Percentiles rank a stretch among this genome's conserved stretches.
These are phyloP conservation scores for Myxozyma neotropica DNA, from an alignment of 805 yeast species.

Conservation along the genomic window DNA sequence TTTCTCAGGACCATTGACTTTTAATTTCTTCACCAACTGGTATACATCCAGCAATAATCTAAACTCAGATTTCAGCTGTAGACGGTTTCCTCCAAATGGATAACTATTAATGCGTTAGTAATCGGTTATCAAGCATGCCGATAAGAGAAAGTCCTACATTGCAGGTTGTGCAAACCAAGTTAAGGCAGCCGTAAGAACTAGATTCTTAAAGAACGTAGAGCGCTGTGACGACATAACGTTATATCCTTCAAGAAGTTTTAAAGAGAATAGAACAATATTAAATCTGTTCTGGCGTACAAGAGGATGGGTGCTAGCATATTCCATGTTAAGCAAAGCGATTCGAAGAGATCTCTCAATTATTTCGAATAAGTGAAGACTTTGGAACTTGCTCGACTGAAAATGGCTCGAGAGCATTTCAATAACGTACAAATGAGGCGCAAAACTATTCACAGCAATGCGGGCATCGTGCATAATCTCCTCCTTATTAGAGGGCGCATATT, in stretches of 20 bases:
- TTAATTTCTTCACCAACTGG: conserved; percentile 37
- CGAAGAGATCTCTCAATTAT: conserved; percentile 62
- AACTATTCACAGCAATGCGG: conserved; percentile 49
- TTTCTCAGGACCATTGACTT: conserved; percentile 17
- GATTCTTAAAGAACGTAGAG: conserved; percentile 49
- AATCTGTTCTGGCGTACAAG: conserved; percentile 73
- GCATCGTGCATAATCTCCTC: conserved; percentile 58
- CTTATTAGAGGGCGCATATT: conserved; percentile 82
- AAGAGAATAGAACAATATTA: conserved; percentile 68
- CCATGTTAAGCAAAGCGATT: conserved; percentile 53
- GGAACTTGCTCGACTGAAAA: conserved; percentile 76
- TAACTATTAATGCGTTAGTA: conserved; percentile 42
- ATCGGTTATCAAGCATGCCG: not conserved
- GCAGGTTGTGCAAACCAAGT: conserved; percentile 73
- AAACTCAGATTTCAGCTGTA: conserved; percentile 71
- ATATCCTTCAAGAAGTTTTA: conserved; percentile 65
- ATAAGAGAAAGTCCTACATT: conserved; percentile 34
- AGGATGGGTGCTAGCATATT: conserved; percentile 77
- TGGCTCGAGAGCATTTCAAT: conserved; percentile 70
- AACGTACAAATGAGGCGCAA: conserved; percentile 70
- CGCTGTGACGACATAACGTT: conserved; percentile 52
- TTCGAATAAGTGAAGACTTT: conserved; percentile 68
- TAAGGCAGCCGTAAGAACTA: conserved; percentile 66
- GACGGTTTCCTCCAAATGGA: conserved; percentile 83
- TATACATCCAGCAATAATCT: conserved; percentile 59